Base-by-base conservation (phyloP, 2,329 filamentous ascomycete species). In the Colletotrichum sansevieriae region DNA sequence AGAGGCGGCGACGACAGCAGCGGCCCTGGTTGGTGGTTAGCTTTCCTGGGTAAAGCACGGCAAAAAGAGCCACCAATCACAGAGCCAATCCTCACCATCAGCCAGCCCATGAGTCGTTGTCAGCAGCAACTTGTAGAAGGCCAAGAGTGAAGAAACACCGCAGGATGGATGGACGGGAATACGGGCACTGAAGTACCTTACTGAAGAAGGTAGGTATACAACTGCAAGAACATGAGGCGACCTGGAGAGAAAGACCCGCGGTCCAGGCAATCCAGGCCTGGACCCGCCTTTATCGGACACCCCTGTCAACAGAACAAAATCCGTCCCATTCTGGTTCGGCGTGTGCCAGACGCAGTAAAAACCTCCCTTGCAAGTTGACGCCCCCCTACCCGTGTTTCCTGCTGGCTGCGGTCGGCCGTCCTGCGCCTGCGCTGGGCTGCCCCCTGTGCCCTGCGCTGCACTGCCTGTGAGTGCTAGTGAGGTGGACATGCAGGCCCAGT, bases 391-490 rank as follows among this genome's bases (percentile, higher is more conserved):
- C 58, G 43, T 51, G 58, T 49, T 65, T 58, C 47, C 43, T 55
- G 62, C 55, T 54, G 47, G 55, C 55, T 51, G 56, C 41, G 57
- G 37, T 18, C 29, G 29, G 35, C n/a, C 10, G 37, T 46, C 46
- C 54, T 65, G 46, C 33, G 52, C 35, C 10, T 57, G 52, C 43
- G 22, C 63, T 56, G 61, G 54, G 61, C 61, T 55, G 15, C 54
- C 61, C 65, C 61, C 65, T 65, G 65, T 68, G 61, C 54, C 46
- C 46, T 22, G 54, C 25, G 54, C 43, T 66, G 66, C 62, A 69
- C 66, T 69, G 66, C 66, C 66, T 49, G 35, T 18, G 47, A 60
- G 47, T 55, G 29, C 33, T 61, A 51, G 43, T 63, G 41, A 59
- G 52, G 35, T 56, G 35, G 33, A 18, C 35, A 49, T 2, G 46